These are phyloP conservation scores for Pisolithus thermaeus DNA, from an alignment of 1,284 basidiomycete genomes.

Conservation along the genomic window DNA sequence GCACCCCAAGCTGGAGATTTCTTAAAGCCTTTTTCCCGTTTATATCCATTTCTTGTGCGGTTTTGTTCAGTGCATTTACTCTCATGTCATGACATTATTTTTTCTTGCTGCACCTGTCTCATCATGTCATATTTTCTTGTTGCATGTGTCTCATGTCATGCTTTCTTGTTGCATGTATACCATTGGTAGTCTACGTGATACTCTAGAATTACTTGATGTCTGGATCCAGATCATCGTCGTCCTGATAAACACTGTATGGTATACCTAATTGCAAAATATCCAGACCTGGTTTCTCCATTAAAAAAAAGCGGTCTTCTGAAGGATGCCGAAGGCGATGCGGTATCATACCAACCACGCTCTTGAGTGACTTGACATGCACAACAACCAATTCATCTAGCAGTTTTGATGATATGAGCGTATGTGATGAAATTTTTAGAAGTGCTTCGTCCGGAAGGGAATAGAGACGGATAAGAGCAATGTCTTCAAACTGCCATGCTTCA, in stretches of 20 bases:
- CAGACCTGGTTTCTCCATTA: neutral
- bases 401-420: neutral
- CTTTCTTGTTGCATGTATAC: neutral
- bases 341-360: conserved; percentile 2
- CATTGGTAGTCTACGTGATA: no score
- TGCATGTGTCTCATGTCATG: neutral
- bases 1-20: neutral
- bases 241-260: conserved; percentile 1
- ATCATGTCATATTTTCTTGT: no score
- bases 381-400: neutral
- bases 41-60: no score
- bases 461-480: neutral
- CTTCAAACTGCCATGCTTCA: neutral
- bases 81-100: no score
- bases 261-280: neutral
- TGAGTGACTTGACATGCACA: neutral
- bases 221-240: neutral
- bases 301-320: neutral
- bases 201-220: neutral
- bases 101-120: no score
- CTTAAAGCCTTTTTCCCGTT: neutral
- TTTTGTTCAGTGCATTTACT: no score
- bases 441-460: neutral
- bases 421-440: neutral
- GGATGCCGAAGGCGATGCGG: neutral